Evolutionary conservation across 192 early-diverging fungal species (phyloP), one percentile per base, ranked within the genome.

Genomic region (Phycomyces nitens): DNA sequence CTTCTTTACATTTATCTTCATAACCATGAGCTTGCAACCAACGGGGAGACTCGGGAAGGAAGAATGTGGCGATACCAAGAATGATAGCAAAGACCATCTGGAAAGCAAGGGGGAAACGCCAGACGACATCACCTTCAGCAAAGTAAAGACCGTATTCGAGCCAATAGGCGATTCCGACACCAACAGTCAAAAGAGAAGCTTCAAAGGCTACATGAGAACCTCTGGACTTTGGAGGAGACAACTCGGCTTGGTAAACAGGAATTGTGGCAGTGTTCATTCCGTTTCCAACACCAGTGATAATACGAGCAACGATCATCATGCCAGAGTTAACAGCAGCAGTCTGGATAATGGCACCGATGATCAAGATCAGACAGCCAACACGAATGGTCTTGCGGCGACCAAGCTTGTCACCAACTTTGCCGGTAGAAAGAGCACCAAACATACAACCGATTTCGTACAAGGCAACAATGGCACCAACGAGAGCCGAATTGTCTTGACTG

Each of bases 381-480:
- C 65, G 56, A 21, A 73, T 67, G 1, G 71, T 73, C 43, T 64
- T 67, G 41, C 65, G 56, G 53, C 71, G 58, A 56, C 71, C 71
- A 0, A 73, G 60, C 6, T 23, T 22, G 24, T 73, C 71, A 51
- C 65, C 71, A 9, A 68, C 22, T 16, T 34, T 38, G 58, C 65
- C 71, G 22, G 65, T 64, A 47, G 66, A 60, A 10, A 73, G 53
- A 38, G 71, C 71, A 47, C 71, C 71, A 20, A 16, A n/a, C 65
- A 68, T 68, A 64, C 71, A 73, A 44, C 71, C 71, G 52, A 73
- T 73, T 52, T 73, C 71, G 27, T 73, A 73, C 12, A 73, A 47
- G 1, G 71, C 66, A 16, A 68, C 71, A 60, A 73, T 73, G 10
- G 64, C 64, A 73, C 71, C 71, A 21, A 73, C 23, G 18, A 66